Evolutionary conservation across 768 basidiomycete species (phyloP), one percentile per base, ranked within the genome.

Genomic region (Rhodotorula sphaerocarpa): DNA sequence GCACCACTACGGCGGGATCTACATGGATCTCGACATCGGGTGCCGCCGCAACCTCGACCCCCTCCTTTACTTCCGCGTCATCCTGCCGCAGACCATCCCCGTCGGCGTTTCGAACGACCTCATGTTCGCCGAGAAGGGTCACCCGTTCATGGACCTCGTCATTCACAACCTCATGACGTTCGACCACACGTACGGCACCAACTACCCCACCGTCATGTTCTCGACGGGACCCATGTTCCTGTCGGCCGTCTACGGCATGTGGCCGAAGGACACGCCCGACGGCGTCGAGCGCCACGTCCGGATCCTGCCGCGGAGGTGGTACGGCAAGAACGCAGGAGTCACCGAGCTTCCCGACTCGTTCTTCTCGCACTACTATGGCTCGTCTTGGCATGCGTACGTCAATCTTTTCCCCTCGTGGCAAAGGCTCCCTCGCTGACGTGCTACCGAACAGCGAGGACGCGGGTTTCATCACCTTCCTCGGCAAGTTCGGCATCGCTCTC

Each of bases 201-300:
- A 97, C 76, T 99, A 99, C 71, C 95, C 95, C 36, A 99, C 95
- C 31, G 95, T 99, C 79, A 99, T 99, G 95, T 99, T 99, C 77
- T 90, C 90, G 56, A 99, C 95, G 0, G 93, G 93, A 2, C 95
- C 95, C 71, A 99, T 99, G 95, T 99, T 96, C 77, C 78, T 99
- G 18, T 96, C 92, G 1, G 84, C 86, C 5, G 90, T 95, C 74
- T 93, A 93, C 75, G 88, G 89, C 45, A 79, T 92, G 55, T 97
- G 88, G 76, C 71, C 75, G n/a, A 63, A 66, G 54, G 64, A 69
- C 21, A 46, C 59, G 25, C 28, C 46, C 36, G 60, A 65, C 42
- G 57, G 55, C 25, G 36, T 42, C 51, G 67, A 64, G 43, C 55
- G 67, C 16, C 67, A 69, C 41, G 81, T 99, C 15, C 87, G 93